phyloP scores from a whole-genome alignment of 306 rosid genomes.

The Senna siamea region DNA sequence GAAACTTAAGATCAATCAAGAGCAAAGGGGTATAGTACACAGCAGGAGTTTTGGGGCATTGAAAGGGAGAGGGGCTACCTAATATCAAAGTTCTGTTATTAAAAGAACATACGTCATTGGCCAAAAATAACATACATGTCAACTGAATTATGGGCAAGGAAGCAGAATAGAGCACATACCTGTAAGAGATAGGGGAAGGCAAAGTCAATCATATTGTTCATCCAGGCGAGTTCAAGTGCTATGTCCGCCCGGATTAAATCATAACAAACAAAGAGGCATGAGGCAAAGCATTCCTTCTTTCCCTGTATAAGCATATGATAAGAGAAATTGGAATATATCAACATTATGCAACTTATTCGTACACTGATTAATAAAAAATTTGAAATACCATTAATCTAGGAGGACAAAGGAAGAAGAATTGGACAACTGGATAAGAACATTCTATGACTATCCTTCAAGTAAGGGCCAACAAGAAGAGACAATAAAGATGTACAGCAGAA shows the following conservation, averaged over 20 bases:
- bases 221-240: slow-evolving; percentile 95
- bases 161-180: slow-evolving; percentile 51
- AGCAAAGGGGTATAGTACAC: neutral
- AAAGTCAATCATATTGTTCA: slow-evolving; percentile 92
- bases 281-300: slow-evolving; percentile 98
- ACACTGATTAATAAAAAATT: neutral
- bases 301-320: slow-evolving; percentile 63
- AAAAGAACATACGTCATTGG: too few species aligned
- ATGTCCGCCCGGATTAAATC: slow-evolving; percentile 87
- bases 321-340: slow-evolving; percentile 22
- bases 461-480: slow-evolving; percentile 14
- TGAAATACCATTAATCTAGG: slow-evolving; percentile 20
- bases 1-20: neutral
- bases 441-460: slow-evolving; percentile 18
- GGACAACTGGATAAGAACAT: slow-evolving; percentile 15
- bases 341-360: neutral
- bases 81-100: neutral
- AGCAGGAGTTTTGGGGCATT: neutral
- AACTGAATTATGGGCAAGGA: slow-evolving; percentile 8
- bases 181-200: slow-evolving; percentile 92
- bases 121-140: neutral
- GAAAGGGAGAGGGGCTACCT: neutral
- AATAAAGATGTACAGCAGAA: slow-evolving; percentile 6
- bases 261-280: slow-evolving; percentile 96
- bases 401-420: neutral